Evolutionary conservation across 495 filamentous ascomycete genomes (phyloP).

Genomic region (Xylaria flabelliformis): DNA sequence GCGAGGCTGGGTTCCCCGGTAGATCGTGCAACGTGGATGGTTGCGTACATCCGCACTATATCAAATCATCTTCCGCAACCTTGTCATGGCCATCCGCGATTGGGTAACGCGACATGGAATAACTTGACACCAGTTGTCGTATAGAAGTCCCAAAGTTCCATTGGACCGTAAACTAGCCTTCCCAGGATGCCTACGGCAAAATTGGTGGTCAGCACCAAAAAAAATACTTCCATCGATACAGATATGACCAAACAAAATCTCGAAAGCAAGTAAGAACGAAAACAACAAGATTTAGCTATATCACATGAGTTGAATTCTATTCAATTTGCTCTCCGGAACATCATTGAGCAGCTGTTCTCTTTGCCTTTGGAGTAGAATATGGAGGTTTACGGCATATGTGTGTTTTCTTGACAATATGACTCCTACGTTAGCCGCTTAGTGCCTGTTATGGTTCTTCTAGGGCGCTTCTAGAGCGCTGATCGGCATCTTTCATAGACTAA

Average conservation of each 20-base stretch:
- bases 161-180: background rate
- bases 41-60: background rate
- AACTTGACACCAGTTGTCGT: background rate
- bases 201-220: background rate
- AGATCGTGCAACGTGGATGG: background rate
- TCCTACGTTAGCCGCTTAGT: background rate
- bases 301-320: no score
- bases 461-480: background rate
- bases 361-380: no score
- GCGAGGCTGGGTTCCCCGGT: background rate
- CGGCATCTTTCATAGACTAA: background rate
- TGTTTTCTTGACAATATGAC: no score
- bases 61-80: background rate
- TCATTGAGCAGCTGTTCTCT: no score
- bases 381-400: no score
- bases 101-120: background rate
- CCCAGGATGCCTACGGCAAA: background rate
- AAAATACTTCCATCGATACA: no score
- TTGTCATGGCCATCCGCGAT: background rate
- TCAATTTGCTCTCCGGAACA: no score
- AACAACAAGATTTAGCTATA: no score
- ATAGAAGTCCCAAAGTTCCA: background rate
- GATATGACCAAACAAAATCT: no score
- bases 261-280: no score
- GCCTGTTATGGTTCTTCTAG: background rate